These are phyloP conservation scores for Albugo candida DNA, from an alignment of 352 stramenopile genomes.

Conservation along the genomic window DNA sequence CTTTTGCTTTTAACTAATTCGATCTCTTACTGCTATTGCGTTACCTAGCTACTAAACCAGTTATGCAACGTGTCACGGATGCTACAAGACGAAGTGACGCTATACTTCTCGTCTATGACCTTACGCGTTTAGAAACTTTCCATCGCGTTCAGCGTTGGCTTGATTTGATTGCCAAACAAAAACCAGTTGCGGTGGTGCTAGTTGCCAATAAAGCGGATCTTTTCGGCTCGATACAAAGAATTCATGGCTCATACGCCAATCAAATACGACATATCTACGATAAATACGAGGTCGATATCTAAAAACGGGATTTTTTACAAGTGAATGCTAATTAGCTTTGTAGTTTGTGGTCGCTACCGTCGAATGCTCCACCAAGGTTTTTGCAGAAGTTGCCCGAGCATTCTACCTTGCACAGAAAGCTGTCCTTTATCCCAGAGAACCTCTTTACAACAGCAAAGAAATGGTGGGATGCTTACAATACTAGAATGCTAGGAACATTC, in stretches of 20 bases:
- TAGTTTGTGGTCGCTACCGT: conserved; percentile 68
- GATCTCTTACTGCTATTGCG: conserved; percentile 2
- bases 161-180: conserved; percentile 72
- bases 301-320: neutral
- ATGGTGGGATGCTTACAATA: conserved; percentile 16
- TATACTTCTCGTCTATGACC: conserved; percentile 72
- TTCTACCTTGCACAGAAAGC: conserved; percentile 80
- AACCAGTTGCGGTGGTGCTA: conserved; percentile 72
- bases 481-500: neutral
- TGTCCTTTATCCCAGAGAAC: conserved; percentile 74
- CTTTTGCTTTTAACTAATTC: conserved; percentile 1
- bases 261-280: conserved; percentile 51
- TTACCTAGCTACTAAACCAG: conserved; percentile 15
- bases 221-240: conserved; percentile 34
- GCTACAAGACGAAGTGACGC: conserved; percentile 70
- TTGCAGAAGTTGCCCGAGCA: conserved; percentile 71
- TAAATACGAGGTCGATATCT: conserved; percentile 30
- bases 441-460: conserved; percentile 76
- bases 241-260: conserved; percentile 35
- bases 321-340: neutral
- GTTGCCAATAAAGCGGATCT: conserved; percentile 81
- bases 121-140: conserved; percentile 70
- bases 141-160: conserved; percentile 68
- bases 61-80: conserved; percentile 59
- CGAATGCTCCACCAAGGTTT: conserved; percentile 77